Evolutionary conservation across 2,329 filamentous ascomycete species (phyloP).

Genomic region (Aureobasidium vineae): DNA sequence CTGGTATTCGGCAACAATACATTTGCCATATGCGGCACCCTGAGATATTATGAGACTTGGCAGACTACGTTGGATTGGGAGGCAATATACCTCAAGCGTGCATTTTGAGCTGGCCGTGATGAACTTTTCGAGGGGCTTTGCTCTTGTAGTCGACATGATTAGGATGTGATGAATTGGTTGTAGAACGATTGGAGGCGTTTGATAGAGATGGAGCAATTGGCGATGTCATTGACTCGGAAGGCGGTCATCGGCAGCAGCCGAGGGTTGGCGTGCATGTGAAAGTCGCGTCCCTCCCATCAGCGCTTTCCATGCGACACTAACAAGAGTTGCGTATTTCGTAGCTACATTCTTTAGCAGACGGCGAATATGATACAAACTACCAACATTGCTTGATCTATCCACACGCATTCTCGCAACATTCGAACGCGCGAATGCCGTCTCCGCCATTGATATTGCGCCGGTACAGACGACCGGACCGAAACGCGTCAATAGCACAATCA

Average conservation of each 20-base stretch:
- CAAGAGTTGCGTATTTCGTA: neutral
- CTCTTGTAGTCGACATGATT: constrained; percentile 46
- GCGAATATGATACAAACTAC: neutral
- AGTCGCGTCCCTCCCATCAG: constrained; percentile 1
- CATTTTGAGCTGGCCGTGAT: constrained; percentile 65
- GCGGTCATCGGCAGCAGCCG: constrained; percentile 10
- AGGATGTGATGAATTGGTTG: neutral
- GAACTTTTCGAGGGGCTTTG: constrained; percentile 66
- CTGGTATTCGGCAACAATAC: constrained; percentile 86
- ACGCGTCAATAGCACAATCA: constrained; percentile 38
- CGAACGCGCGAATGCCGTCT: constrained; percentile 21
- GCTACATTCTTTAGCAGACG: neutral
- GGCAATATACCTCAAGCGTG: constrained; percentile 57
- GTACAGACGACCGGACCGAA: constrained; percentile 30
- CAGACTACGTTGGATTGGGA: no score
- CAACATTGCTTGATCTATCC: constrained; percentile 6
- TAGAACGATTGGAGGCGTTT: constrained; percentile 3
- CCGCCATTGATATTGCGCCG: neutral
- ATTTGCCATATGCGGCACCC: constrained; percentile 86
- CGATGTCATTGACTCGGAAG: constrained; percentile 19
- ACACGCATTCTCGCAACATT: neutral
- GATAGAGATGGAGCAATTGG: neutral
- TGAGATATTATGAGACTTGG: constrained; percentile 42
- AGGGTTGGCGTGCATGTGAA: constrained; percentile 17
- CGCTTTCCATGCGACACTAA: constrained; percentile 11